Evolutionary conservation across 495 filamentous ascomycete species (phyloP).

Genomic region (Hypomontagnella monticulosa): DNA sequence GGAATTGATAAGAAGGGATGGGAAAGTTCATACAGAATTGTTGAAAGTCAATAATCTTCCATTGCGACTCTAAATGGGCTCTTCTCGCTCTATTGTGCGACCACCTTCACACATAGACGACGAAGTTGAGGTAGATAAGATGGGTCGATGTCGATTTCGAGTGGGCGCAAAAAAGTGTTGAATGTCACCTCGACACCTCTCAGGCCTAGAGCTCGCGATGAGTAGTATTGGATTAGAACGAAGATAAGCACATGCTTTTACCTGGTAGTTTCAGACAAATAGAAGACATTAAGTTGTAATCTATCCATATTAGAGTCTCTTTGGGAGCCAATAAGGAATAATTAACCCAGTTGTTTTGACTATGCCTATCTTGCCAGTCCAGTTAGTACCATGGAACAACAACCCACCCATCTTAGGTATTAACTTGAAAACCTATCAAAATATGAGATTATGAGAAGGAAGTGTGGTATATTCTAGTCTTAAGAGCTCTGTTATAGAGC

Average conservation of each 20-base stretch:
- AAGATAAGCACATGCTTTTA: constrained; percentile 37
- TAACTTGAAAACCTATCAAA: neutral
- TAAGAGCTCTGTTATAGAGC: neutral
- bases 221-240: neutral
- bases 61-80: constrained; percentile 9
- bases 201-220: constrained; percentile 2
- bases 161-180: constrained; percentile 12
- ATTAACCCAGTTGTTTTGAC: neutral
- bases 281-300: constrained; percentile 10
- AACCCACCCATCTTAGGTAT: constrained; percentile 8
- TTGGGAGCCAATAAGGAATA: constrained; percentile 1
- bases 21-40: constrained; percentile 16
- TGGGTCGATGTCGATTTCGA: constrained; percentile 1
- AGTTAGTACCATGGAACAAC: constrained; percentile 8
- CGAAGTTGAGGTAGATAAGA: constrained; percentile 13
- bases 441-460: neutral
- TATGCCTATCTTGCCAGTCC: constrained; percentile 1
- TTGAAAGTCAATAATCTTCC: constrained; percentile 7
- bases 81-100: constrained; percentile 15
- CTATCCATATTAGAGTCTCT: constrained; percentile 3
- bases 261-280: constrained; percentile 24
- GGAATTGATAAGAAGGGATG: constrained; percentile 24
- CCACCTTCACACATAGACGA: constrained; percentile 4
- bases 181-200: constrained; percentile 19
- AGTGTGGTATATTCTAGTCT: neutral